These are phyloP conservation scores for Aspergillus sp. DNA, from an alignment of 2,329 filamentous ascomycete species.

Conservation along the genomic window DNA sequence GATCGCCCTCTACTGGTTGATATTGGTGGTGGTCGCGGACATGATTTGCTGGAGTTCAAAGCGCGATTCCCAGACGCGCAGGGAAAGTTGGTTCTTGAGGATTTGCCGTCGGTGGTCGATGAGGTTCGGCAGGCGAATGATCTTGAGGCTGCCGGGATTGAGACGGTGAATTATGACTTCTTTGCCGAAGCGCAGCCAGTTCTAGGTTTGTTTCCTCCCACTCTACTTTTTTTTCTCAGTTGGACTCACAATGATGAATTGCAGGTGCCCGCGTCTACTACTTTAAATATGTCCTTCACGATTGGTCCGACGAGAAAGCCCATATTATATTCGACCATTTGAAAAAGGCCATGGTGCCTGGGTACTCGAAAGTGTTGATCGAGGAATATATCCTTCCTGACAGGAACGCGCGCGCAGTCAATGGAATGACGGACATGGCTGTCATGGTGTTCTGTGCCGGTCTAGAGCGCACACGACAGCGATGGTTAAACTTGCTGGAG, in stretches of 20 bases:
- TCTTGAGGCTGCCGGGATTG: slow-evolving; percentile 8
- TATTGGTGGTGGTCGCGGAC: slow-evolving; percentile 43
- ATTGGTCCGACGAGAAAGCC: slow-evolving; percentile 32
- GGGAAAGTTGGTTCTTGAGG: slow-evolving; percentile 49
- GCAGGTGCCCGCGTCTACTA: slow-evolving; percentile 31
- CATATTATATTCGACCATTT: slow-evolving; percentile 21
- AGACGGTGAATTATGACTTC: slow-evolving; percentile 15
- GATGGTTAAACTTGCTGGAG: slow-evolving; percentile 18
- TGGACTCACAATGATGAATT: background rate
- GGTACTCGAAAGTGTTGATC: slow-evolving; percentile 25
- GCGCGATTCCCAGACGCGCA: slow-evolving; percentile 33
- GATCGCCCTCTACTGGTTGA: slow-evolving; percentile 34
- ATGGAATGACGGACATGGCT: slow-evolving; percentile 24
- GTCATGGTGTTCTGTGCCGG: slow-evolving; percentile 29
- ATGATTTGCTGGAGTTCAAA: slow-evolving; percentile 38
- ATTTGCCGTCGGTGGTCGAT: slow-evolving; percentile 41
- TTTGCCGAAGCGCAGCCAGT: slow-evolving; percentile 16
- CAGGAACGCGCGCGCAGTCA: slow-evolving; percentile 16
- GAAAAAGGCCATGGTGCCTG: slow-evolving; percentile 21
- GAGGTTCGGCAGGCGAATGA: slow-evolving; percentile 10
- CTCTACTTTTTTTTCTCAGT: background rate
- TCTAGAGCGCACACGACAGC: slow-evolving; percentile 21
- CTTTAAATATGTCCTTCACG: slow-evolving; percentile 32
- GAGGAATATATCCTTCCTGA: slow-evolving; percentile 29
- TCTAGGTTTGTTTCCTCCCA: slow-evolving; percentile 3